Percentiles rank a stretch among this genome's conserved stretches.
Conservation (phyloP, 495 filamentous ascomycete species). For the Aspergillus nanangensis region DNA sequence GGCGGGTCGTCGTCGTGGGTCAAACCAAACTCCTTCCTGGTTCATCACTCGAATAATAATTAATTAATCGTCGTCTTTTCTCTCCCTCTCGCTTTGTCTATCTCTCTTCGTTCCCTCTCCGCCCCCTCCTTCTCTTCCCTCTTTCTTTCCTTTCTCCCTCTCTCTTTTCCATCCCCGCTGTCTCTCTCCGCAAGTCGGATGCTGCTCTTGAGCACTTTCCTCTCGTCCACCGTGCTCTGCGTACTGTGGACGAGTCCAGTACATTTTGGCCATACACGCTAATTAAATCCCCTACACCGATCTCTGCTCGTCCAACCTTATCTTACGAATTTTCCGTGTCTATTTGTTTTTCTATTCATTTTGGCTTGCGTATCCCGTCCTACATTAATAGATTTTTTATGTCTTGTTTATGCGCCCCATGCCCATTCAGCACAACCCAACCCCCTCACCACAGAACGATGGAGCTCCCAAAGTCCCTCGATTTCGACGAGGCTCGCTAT, state of each 20-base stretch:
- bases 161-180: neutral
- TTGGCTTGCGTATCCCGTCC: neutral
- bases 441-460: slow-evolving; percentile 14
- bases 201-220: slow-evolving; percentile 25
- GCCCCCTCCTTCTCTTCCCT: no score
- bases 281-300: slow-evolving; percentile 3
- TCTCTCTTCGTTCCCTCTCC: no score
- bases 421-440: slow-evolving; percentile 1
- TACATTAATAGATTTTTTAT: neutral
- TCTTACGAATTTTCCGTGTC: neutral
- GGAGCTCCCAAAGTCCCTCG: slow-evolving; percentile 7
- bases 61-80: no score
- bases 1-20: no score
- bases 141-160: neutral
- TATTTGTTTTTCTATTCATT: neutral
- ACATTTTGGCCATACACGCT: slow-evolving; percentile 11
- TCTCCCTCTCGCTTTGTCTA: no score
- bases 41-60: no score
- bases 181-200: slow-evolving; percentile 24
- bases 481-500: slow-evolving; percentile 35
- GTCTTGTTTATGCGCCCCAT: slow-evolving; percentile 8
- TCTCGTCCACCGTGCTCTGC: slow-evolving; percentile 35
- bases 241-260: slow-evolving; percentile 35
- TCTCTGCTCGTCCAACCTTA: slow-evolving; percentile 4
- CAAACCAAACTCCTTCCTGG: no score